Conservation (phyloP, 768 basidiomycete genomes). For the Leucogyrophana mollusca region DNA sequence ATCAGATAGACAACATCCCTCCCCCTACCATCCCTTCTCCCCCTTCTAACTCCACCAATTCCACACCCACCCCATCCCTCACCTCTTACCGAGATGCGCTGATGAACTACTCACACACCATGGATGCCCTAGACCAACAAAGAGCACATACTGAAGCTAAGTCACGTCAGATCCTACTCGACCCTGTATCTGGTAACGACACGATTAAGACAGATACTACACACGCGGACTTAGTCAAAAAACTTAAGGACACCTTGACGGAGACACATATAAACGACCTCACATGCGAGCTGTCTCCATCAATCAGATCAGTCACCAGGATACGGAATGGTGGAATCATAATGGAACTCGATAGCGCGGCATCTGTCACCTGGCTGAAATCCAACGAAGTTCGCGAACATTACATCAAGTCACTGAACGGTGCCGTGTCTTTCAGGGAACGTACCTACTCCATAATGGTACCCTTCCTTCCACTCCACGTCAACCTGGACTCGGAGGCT, state of each 20-base stretch:
- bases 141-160: no score
- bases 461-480: slow-evolving; percentile 19
- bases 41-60: no score
- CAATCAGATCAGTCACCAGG: background rate
- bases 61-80: no score
- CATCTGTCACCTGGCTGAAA: slow-evolving; percentile 17
- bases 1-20: no score
- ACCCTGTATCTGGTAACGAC: background rate
- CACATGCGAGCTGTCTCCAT: background rate
- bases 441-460: slow-evolving; percentile 10
- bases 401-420: slow-evolving; percentile 3
- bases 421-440: slow-evolving; percentile 2
- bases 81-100: no score
- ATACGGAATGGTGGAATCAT: slow-evolving; percentile 14
- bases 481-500: slow-evolving; percentile 4
- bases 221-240: background rate
- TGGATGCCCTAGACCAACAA: no score
- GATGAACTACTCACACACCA: no score
- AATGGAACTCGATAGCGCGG: slow-evolving; percentile 8
- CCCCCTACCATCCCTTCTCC: no score
- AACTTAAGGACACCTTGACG: background rate
- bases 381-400: background rate
- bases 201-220: background rate
- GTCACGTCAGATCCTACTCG: background rate
- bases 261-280: background rate